phyloP scores from a whole-genome alignment of 116 monocot genomes.

The Posidonia oceanica region DNA sequence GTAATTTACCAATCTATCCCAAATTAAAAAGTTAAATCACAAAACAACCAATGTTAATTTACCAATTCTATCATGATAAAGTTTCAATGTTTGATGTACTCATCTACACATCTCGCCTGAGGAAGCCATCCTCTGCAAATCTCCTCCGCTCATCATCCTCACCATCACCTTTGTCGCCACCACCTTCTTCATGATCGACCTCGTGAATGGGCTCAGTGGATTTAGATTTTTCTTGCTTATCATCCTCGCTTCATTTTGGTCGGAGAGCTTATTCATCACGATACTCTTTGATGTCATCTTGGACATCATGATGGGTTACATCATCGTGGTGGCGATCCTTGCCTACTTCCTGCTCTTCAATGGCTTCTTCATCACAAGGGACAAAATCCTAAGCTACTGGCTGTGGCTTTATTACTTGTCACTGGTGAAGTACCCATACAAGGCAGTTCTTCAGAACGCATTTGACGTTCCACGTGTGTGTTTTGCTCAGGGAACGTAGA shows the following conservation, averaged over 20 bases:
- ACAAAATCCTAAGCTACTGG: constrained; percentile 45
- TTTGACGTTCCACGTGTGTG: constrained; percentile 32
- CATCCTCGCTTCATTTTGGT: constrained; percentile 52
- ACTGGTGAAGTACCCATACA: constrained; percentile 51
- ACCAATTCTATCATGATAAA: too few species aligned
- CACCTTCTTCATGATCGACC: constrained; percentile 58
- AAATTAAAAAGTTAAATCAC: too few species aligned
- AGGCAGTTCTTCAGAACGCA: constrained; percentile 49
- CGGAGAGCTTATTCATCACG: constrained; percentile 59
- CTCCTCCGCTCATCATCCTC: constrained; percentile 39
- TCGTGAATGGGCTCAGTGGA: constrained; percentile 32
- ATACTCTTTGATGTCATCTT: constrained; percentile 46
- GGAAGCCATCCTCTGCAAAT: too few species aligned
- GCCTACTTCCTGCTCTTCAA: constrained; percentile 63
- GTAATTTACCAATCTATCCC: too few species aligned
- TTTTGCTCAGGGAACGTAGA: constrained; percentile 36
- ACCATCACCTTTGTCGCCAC: constrained; percentile 35
- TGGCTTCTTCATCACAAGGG: constrained; percentile 59
- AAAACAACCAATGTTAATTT: too few species aligned
- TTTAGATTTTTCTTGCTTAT: constrained; percentile 11
- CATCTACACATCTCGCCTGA: too few species aligned
- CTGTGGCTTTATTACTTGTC: constrained; percentile 71
- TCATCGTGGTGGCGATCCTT: constrained; percentile 34
- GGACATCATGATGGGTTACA: constrained; percentile 43
- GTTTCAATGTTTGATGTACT: too few species aligned